Percentiles rank a stretch among this genome's conserved stretches.
Evolutionary conservation across 257 asterid species (phyloP).

Genomic region (Solanum lycopersicoides): DNA sequence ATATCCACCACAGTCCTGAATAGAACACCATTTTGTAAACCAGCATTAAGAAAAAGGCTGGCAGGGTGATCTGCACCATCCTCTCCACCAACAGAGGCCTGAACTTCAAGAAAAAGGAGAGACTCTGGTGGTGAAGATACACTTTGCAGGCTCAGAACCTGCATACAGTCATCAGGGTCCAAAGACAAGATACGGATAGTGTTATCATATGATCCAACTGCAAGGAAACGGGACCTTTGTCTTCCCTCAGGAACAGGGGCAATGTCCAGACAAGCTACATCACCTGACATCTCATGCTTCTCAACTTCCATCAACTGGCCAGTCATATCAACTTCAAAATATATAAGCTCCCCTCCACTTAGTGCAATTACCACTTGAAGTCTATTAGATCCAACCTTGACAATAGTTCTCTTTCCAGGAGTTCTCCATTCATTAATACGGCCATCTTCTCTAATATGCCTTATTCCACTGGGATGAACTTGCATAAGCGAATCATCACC

Average conservation of each 20-base stretch:
- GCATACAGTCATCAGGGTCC: constrained; percentile 99
- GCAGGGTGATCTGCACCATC: constrained; percentile 99
- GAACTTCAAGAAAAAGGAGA: constrained; percentile 94
- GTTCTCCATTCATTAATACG: constrained; percentile 99
- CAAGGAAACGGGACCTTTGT: constrained; percentile 94
- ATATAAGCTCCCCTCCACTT: constrained; percentile 96
- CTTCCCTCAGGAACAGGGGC: constrained; percentile 99
- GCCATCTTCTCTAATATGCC: constrained; percentile 99
- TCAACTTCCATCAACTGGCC: constrained; percentile 99
- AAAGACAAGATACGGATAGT: constrained; percentile 85
- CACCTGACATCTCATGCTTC: constrained; percentile 99
- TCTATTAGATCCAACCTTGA: constrained; percentile 92
- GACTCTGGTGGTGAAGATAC: constrained; percentile 98
- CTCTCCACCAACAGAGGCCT: constrained; percentile 95
- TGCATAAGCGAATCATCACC: constrained; percentile 99
- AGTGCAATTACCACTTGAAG: constrained; percentile 98
- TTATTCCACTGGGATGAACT: constrained; percentile 96
- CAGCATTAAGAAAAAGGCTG: constrained; percentile 85
- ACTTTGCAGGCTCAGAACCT: constrained; percentile 86
- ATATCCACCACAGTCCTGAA: constrained; percentile 98
- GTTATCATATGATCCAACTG: constrained; percentile 97
- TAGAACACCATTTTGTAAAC: constrained; percentile 86
- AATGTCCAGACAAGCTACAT: constrained; percentile 96
- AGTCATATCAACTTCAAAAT: constrained; percentile 95
- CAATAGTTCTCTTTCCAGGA: constrained; percentile 98